Conservation (phyloP, 441 rosid genomes). For the Populus hybrid region DNA sequence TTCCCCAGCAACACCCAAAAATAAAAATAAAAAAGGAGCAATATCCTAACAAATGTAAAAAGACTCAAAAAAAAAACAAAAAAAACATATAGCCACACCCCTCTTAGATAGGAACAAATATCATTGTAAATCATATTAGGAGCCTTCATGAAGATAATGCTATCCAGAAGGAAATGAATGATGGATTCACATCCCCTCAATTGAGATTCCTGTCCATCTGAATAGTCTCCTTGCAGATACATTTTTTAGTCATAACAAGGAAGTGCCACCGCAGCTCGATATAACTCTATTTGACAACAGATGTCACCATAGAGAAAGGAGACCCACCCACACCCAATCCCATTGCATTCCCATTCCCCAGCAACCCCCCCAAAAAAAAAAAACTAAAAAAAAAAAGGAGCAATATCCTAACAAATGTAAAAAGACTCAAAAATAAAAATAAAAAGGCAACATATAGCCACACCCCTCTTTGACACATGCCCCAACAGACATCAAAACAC, state of each 20-base stretch:
- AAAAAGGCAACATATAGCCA: neutral
- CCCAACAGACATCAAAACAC: slow-evolving; percentile 18
- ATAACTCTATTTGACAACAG: slow-evolving; percentile 16
- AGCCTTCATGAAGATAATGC: slow-evolving; percentile 52
- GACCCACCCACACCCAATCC: slow-evolving; percentile 8
- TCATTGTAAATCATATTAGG: slow-evolving; percentile 76
- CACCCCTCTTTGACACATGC: slow-evolving; percentile 9
- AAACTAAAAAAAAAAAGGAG: neutral
- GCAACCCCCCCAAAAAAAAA: neutral
- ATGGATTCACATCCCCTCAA: slow-evolving; percentile 47
- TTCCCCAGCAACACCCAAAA: slow-evolving; percentile 7
- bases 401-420: neutral
- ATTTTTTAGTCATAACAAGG: slow-evolving; percentile 20
- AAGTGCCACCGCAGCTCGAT: slow-evolving; percentile 24
- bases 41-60: neutral
- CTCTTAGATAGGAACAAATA: slow-evolving; percentile 58
- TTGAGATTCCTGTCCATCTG: slow-evolving; percentile 50
- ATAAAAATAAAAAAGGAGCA: neutral
- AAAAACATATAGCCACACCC: slow-evolving; percentile 1
- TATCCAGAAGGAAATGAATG: slow-evolving; percentile 64
- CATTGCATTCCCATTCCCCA: slow-evolving; percentile 3
- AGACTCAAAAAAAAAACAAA: too few species aligned
- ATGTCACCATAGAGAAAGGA: neutral
- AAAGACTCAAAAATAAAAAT: neutral
- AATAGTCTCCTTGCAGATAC: slow-evolving; percentile 46